Evolutionary conservation across 148 eudicot species (phyloP).

Genomic region (Oxyria digyna): DNA sequence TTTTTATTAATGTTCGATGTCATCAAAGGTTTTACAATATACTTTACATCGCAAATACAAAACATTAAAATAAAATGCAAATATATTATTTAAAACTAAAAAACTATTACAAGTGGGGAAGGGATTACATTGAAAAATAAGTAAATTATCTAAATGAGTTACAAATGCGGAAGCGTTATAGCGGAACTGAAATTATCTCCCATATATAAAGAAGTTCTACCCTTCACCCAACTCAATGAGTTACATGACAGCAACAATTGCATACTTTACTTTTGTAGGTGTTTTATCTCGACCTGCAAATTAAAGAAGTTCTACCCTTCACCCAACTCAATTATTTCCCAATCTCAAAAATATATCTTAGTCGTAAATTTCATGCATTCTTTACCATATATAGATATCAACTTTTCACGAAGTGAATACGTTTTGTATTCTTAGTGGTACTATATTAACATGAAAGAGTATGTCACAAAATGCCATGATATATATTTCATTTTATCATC

Average conservation of each 20-base stretch:
- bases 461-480: not conserved
- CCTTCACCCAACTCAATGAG: not conserved
- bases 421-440: not conserved
- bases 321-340: not conserved
- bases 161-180: too few species aligned
- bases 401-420: not conserved
- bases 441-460: not conserved
- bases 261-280: not conserved
- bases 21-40: too few species aligned
- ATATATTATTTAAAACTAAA: too few species aligned
- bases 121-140: too few species aligned
- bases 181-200: too few species aligned
- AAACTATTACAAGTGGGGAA: too few species aligned
- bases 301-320: not conserved
- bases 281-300: not conserved
- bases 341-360: constrained; percentile 4
- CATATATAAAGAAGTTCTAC: too few species aligned
- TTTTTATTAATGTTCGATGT: too few species aligned
- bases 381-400: not conserved
- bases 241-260: not conserved
- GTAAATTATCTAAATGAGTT: too few species aligned
- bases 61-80: too few species aligned
- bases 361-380: not conserved
- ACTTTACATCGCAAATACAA: too few species aligned
- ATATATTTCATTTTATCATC: not conserved